phyloP scores from a whole-genome alignment of 371 early-diverging fungal genomes.

The Catenaria anguillulae region DNA sequence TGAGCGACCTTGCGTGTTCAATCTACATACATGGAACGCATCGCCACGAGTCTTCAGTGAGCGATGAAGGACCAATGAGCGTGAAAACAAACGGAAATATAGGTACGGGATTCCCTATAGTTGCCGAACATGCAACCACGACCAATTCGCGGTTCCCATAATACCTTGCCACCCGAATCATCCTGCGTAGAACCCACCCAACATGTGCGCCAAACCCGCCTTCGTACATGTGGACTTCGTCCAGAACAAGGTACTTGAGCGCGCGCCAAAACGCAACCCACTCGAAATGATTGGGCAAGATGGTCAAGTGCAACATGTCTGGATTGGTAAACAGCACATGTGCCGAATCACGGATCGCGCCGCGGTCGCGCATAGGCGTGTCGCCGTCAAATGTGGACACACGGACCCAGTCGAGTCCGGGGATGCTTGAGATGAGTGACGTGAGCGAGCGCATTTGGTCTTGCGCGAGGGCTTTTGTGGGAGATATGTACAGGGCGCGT shows the following conservation, averaged over 20 bases:
- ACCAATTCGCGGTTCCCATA: slow-evolving; percentile 28
- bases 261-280: slow-evolving; percentile 41
- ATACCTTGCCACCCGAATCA: slow-evolving; percentile 37
- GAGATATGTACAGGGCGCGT: slow-evolving; percentile 45
- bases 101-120: slow-evolving; percentile 36
- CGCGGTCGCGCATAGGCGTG: slow-evolving; percentile 21
- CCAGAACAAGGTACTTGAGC: slow-evolving; percentile 49
- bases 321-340: slow-evolving; percentile 63
- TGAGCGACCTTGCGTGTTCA: not conserved
- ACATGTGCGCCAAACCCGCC: slow-evolving; percentile 50
- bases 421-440: too few relatives aligned
- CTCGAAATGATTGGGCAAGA: slow-evolving; percentile 37
- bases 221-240: slow-evolving; percentile 60
- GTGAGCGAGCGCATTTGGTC: slow-evolving; percentile 47
- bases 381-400: slow-evolving; percentile 29
- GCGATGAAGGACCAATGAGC: too few relatives aligned
- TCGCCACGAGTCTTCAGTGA: too few relatives aligned
- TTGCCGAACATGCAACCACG: slow-evolving; percentile 55
- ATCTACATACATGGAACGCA: too few relatives aligned
- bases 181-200: slow-evolving; percentile 45
- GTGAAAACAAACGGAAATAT: not conserved
- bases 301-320: slow-evolving; percentile 58
- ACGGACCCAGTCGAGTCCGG: slow-evolving; percentile 11
- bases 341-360: slow-evolving; percentile 27
- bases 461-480: slow-evolving; percentile 64